A percentile compares a stretch with the other conserved stretches of the same genome.
Conservation (phyloP, 495 filamentous ascomycete species). For the Bacidia rubella region DNA sequence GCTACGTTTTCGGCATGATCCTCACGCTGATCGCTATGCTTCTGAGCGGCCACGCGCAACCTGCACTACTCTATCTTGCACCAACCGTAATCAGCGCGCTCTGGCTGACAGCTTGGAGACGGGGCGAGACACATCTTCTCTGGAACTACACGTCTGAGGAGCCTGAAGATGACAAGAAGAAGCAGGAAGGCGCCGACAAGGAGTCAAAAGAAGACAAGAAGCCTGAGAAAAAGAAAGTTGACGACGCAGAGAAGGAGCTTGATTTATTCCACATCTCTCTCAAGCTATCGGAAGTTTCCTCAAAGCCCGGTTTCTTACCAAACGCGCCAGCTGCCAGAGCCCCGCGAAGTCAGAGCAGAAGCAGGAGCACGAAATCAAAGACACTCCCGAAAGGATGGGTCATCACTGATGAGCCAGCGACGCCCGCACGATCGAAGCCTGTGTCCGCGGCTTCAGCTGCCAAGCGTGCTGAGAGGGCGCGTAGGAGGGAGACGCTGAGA, state of each 20-base stretch:
- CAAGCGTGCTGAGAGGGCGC: background rate
- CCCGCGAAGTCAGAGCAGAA: background rate
- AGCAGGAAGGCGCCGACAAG: constrained; percentile 1
- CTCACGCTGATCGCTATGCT: constrained; percentile 66
- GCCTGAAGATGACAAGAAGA: constrained; percentile 25
- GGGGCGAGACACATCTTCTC: constrained; percentile 59
- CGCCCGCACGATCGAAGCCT: background rate
- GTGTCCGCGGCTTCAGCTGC: background rate
- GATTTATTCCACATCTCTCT: background rate
- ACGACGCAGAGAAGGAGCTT: background rate
- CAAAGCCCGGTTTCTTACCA: background rate
- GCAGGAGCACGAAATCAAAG: background rate
- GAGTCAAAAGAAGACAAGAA: constrained; percentile 11
- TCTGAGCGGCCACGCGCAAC: constrained; percentile 68
- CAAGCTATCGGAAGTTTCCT: background rate
- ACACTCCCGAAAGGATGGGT: background rate
- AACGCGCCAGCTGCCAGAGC: background rate
- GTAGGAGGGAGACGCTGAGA: background rate
- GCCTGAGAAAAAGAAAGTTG: constrained; percentile 2
- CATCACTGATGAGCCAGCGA: background rate
- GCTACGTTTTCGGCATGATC: constrained; percentile 72
- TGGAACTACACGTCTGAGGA: constrained; percentile 67
- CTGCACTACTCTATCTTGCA: constrained; percentile 85
- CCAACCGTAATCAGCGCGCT: constrained; percentile 64
- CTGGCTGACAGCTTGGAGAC: constrained; percentile 64